A percentile compares a stretch with the other conserved stretches of the same genome.
Conservation (phyloP, 2,329 filamentous ascomycete genomes). For the Rhynchosporium graminicola region DNA sequence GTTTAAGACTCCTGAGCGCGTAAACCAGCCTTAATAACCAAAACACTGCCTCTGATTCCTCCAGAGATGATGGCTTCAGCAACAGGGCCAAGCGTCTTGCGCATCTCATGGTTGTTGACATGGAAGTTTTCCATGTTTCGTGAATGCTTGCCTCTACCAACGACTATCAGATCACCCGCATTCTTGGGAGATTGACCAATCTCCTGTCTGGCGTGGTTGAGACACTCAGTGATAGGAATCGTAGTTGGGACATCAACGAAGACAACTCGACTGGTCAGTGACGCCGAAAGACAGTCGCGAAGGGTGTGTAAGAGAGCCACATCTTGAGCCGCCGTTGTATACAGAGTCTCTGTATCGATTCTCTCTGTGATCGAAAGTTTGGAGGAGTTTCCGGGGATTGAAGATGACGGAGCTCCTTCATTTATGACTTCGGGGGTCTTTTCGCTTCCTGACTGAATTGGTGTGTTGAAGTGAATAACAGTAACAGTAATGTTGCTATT, state of each 20-base stretch:
- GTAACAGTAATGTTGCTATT: slow-evolving; percentile 79
- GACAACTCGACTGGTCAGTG: slow-evolving; percentile 55
- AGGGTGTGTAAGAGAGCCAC: slow-evolving; percentile 58
- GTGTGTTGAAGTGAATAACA: slow-evolving; percentile 59
- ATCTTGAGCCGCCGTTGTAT: slow-evolving; percentile 35
- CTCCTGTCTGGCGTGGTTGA: slow-evolving; percentile 58
- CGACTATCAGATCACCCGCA: slow-evolving; percentile 69
- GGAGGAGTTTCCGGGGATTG: slow-evolving; percentile 17
- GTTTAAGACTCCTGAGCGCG: slow-evolving; percentile 21
- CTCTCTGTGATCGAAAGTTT: slow-evolving; percentile 29
- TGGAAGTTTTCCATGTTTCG: slow-evolving; percentile 31
- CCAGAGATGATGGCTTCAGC: slow-evolving; percentile 60
- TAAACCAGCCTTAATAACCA: slow-evolving; percentile 64
- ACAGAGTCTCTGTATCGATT: slow-evolving; percentile 32
- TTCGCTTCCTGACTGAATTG: slow-evolving; percentile 27
- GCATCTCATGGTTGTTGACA: slow-evolving; percentile 44
- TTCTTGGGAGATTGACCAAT: slow-evolving; percentile 63
- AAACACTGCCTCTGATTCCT: slow-evolving; percentile 64
- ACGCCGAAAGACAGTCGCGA: slow-evolving; percentile 54
- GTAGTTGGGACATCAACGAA: slow-evolving; percentile 54
- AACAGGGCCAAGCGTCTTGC: slow-evolving; percentile 58
- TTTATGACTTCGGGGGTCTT: slow-evolving; percentile 26
- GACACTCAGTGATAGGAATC: slow-evolving; percentile 41
- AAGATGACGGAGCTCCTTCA: background rate
- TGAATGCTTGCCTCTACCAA: slow-evolving; percentile 51